A percentile compares a stretch with the other conserved stretches of the same genome.
Conservation (phyloP, 371 early-diverging fungal species). For the Rhizopus arrhizus region DNA sequence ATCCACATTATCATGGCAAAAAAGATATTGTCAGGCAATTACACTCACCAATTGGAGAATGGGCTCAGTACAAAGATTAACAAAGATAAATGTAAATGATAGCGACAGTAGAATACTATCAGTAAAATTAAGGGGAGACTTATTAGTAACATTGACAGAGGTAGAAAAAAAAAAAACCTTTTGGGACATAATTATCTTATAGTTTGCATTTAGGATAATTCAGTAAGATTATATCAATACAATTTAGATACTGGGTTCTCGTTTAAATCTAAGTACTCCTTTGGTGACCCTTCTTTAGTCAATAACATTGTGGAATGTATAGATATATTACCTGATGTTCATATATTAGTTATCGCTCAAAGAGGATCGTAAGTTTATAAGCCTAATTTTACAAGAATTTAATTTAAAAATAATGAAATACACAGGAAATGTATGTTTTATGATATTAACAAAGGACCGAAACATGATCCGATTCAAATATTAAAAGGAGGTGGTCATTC, state of each 20-base stretch:
- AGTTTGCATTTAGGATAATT: slow-evolving; percentile 33
- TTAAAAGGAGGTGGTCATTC: slow-evolving; percentile 48
- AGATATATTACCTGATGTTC: slow-evolving; percentile 47
- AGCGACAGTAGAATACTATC: slow-evolving; percentile 33
- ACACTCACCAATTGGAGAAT: slow-evolving; percentile 47
- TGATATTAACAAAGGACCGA: slow-evolving; percentile 37
- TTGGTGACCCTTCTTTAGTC: slow-evolving; percentile 33
- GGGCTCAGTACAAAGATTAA: slow-evolving; percentile 42
- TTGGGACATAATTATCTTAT: background rate
- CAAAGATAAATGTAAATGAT: slow-evolving; percentile 27
- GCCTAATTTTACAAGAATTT: too few species aligned
- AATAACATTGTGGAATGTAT: slow-evolving; percentile 43
- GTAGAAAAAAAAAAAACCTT: slow-evolving; percentile 19
- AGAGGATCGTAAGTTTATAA: slow-evolving; percentile 49
- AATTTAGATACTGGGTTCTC: slow-evolving; percentile 28
- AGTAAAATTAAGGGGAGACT: slow-evolving; percentile 36
- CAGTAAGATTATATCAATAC: slow-evolving; percentile 39
- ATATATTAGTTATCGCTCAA: slow-evolving; percentile 49
- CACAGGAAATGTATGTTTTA: slow-evolving; percentile 50
- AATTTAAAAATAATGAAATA: background rate
- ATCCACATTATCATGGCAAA: slow-evolving; percentile 32
- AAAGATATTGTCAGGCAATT: slow-evolving; percentile 44
- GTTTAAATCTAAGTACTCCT: slow-evolving; percentile 34
- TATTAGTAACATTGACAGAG: slow-evolving; percentile 44
- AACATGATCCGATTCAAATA: slow-evolving; percentile 49